phyloP scores from a whole-genome alignment of 495 filamentous ascomycete genomes.

The Talaromyces wortmannii region DNA sequence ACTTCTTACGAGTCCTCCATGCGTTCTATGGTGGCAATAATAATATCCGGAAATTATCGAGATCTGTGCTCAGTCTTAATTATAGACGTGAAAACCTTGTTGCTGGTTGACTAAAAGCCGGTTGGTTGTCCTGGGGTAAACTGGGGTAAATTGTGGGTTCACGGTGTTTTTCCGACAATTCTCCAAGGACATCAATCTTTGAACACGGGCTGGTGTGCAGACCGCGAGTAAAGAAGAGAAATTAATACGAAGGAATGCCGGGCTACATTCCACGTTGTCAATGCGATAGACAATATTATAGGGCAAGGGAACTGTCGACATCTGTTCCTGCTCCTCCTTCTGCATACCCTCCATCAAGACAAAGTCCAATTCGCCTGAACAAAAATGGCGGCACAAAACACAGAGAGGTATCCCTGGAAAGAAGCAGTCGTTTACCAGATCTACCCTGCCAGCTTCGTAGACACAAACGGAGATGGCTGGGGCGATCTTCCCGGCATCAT shows the following conservation, averaged over 20 bases:
- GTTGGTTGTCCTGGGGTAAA: not conserved
- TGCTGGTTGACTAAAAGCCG: not conserved
- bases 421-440: constrained; percentile 59
- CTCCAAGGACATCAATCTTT: not conserved
- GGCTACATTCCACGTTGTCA: not conserved
- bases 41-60: not conserved
- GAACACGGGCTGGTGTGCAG: not conserved
- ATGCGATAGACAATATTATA: not conserved
- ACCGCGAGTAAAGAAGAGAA: not conserved
- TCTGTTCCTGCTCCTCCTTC: not conserved
- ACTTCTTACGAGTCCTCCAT: not conserved
- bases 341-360: not conserved
- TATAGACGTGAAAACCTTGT: not conserved
- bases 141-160: not conserved
- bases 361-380: not conserved
- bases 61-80: not conserved
- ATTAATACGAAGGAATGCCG: not conserved
- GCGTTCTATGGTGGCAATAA: not conserved
- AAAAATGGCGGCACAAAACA: not conserved
- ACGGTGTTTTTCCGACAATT: not conserved
- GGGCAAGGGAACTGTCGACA: not conserved
- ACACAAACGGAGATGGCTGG: constrained; percentile 59
- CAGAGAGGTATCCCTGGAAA: constrained; percentile 28
- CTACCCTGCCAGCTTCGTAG: constrained; percentile 58
- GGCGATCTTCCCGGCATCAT: constrained; percentile 63